Base-by-base conservation (phyloP, 306 rosid genomes). In the Dalbergia cochinchinensis region DNA sequence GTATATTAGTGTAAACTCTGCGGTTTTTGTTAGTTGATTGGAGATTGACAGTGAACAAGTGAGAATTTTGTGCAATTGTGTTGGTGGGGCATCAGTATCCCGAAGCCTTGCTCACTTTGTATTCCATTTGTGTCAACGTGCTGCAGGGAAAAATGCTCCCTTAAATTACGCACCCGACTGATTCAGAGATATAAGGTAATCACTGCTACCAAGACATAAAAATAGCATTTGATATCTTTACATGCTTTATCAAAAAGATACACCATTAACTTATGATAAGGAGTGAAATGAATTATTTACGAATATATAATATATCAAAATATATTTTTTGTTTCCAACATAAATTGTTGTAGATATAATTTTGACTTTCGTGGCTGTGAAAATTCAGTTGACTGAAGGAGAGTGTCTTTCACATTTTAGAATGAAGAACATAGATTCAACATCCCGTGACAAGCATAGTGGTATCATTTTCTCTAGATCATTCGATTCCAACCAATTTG, bases 51-150 rank as follows among this genome's bases (percentile, higher is more conserved):
- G 11, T 20, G 31, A 26, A 26, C 31, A 26, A 26, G 31, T 26
- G 2, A 26, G 31, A 26, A 26, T 26, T 26, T 26, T 26, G 31
- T 26, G 31, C 2, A 15, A 14, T 20, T 34, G 20, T 15, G 8
- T 45, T 44, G 45, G 39, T 71, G 60, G 76, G 71, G 70, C 60
- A 18, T 47, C 3, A 12, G 45, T 75, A 33, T 61, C 10, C 14
- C 77, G 79, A 71, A 20, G 69, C 45, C 79, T 70, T 82, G 86
- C 86, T 59, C 81, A 69, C 80, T 35, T 73, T 68, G 68, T 19
- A 44, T 69, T 11, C 35, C 71, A 60, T 59, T 59, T 63, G 69
- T 51, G 33, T 1, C 5, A 50, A 3, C 71, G 76, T 16, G 51
- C 74, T 76, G 50, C 66, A 57, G 19, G n/a, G 3, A 35, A n/a